Evolutionary conservation across 768 basidiomycete species (phyloP), one percentile per base, ranked within the genome.

Genomic region (Leccinum subtestaceum): DNA sequence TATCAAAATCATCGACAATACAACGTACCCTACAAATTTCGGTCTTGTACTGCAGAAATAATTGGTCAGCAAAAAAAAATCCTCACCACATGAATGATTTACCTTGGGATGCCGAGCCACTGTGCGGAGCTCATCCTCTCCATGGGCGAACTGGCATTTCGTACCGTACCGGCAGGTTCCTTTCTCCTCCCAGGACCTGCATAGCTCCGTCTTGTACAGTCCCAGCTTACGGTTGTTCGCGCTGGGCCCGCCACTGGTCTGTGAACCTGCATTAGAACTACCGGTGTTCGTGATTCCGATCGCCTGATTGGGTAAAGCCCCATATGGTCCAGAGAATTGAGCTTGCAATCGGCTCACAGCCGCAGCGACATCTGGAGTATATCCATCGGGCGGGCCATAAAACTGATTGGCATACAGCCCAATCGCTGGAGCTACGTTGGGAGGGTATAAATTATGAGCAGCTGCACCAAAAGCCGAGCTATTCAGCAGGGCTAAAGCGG

Each of bases 111-210:
- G 93, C 63, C 93, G 82, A 63, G 87, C 73, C n/a, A 94, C 91
- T 57, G 81, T 85, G 43, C 92, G 84, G 32, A 95, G 79, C 73
- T 95, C 93, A 0, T 93, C 90, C 69, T 93, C 89, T 52, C 93
- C 94, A 69, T 95, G 93, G 25, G 93, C 93, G 70, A 95, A 95
- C 72, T 95, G 93, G 69, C 93, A 95, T 74, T 95, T 95, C 52
- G 84, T 73, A 5, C 89, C 91, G 65, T 95, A 95, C 34, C 93
- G 81, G 70, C 92, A 94, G 15, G 84, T 75, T 2, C 91, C 91
- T 70, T 94, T 94, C 75, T 94, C 92, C 71, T 94, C 92, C 92
- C 93, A 94, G 70, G 93, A 95, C 62, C 89, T 79, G 73, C 93
- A 94, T 50, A 94, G 64, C 71, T 93, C 89, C 0, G 93, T 95